Evolutionary conservation across 2,329 filamentous ascomycete genomes (phyloP).

Genomic region (Aspergillus melleus): DNA sequence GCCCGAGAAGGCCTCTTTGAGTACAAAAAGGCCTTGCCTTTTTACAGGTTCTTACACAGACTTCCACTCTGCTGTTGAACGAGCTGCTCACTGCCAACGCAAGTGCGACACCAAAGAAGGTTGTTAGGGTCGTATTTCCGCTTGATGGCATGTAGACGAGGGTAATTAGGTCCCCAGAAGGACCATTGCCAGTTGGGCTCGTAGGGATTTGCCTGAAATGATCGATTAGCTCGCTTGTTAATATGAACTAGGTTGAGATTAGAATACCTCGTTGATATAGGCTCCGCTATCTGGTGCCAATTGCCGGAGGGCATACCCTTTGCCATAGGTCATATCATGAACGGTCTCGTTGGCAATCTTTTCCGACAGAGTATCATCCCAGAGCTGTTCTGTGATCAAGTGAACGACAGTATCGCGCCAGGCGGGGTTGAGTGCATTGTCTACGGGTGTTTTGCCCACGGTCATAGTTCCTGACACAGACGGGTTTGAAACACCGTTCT

Average conservation of each 20-base stretch:
- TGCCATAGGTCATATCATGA: slow-evolving; percentile 15
- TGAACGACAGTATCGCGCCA: slow-evolving; percentile 19
- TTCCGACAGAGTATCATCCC: slow-evolving; percentile 11
- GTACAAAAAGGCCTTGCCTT: no score
- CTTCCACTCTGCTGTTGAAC: no score
- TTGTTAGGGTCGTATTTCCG: slow-evolving; percentile 17
- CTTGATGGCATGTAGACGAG: slow-evolving; percentile 18
- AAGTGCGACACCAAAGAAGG: slow-evolving; percentile 23
- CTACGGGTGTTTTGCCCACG: slow-evolving; percentile 8
- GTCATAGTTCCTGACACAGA: slow-evolving; percentile 19
- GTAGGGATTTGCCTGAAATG: slow-evolving; percentile 13
- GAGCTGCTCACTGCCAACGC: slow-evolving; percentile 25
- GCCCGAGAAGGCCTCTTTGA: no score
- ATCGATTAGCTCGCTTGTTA: no score
- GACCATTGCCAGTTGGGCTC: slow-evolving; percentile 17
- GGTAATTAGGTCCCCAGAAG: slow-evolving; percentile 24
- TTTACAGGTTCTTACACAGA: no score
- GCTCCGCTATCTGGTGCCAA: slow-evolving; percentile 27
- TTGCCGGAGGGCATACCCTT: slow-evolving; percentile 21
- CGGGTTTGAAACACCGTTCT: slow-evolving; percentile 12
- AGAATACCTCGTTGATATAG: slow-evolving; percentile 30
- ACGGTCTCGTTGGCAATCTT: slow-evolving; percentile 3
- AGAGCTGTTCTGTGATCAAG: slow-evolving; percentile 13
- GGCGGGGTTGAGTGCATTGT: slow-evolving; percentile 19
- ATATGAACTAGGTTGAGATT: no score